phyloP scores from a whole-genome alignment of 257 asterid genomes.

The Ehretia macrophylla region DNA sequence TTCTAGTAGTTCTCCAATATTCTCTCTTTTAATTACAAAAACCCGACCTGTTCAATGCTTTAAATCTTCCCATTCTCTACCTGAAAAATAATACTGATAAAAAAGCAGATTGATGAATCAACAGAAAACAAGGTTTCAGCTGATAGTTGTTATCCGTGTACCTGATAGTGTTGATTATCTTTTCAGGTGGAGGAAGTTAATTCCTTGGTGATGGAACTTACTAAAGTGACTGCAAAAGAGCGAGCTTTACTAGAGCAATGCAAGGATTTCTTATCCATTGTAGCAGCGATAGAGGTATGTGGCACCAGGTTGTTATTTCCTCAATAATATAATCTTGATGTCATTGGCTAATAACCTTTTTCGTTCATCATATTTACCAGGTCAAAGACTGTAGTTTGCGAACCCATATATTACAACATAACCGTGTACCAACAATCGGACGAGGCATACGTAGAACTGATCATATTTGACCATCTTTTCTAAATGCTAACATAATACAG shows the following conservation, averaged over 20 bases:
- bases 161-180: not conserved
- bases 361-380: conserved; percentile 31
- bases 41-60: too few species aligned
- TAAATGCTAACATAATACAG: conserved; percentile 47
- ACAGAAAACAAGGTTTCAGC: not conserved
- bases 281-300: conserved; percentile 73
- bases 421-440: conserved; percentile 54
- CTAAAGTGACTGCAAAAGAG: conserved; percentile 62
- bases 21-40: too few species aligned
- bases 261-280: conserved; percentile 47
- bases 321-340: not conserved
- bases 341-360: not conserved
- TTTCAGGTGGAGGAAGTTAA: conserved; percentile 70
- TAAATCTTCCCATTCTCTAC: too few species aligned
- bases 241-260: conserved; percentile 65
- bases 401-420: conserved; percentile 70
- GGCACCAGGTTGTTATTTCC: conserved; percentile 1
- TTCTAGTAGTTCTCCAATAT: too few species aligned
- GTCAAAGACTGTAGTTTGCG: conserved; percentile 77
- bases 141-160: not conserved
- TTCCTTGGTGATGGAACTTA: conserved; percentile 59
- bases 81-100: too few species aligned
- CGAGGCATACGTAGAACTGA: conserved; percentile 42
- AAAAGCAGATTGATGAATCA: not conserved
- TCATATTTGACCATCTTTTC: conserved; percentile 33